These are phyloP conservation scores for Penicillium sp. DNA, from an alignment of 2,329 filamentous ascomycete species.

Conservation along the genomic window DNA sequence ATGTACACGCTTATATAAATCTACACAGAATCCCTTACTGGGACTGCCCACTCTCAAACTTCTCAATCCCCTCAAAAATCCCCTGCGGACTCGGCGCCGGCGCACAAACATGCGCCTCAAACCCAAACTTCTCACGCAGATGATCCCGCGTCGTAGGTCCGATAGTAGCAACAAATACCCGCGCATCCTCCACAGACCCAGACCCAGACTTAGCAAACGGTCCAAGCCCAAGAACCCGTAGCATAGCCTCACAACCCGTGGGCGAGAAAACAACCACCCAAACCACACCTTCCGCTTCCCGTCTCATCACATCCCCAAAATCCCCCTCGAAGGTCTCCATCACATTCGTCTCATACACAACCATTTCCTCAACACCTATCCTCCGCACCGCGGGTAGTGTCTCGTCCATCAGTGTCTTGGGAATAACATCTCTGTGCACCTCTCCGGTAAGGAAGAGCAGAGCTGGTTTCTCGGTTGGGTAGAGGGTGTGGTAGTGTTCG, in stretches of 20 bases:
- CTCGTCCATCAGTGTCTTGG: conserved; percentile 68
- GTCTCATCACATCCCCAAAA: conserved; percentile 56
- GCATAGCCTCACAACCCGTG: conserved; percentile 61
- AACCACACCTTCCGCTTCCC: conserved; percentile 18
- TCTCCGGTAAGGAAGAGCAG: conserved; percentile 89
- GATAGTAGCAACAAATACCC: conserved; percentile 73
- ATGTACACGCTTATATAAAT: no score
- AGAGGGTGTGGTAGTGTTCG: conserved; percentile 63
- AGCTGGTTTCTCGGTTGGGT: conserved; percentile 45
- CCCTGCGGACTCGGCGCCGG: conserved; percentile 79
- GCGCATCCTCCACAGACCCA: conserved; percentile 7
- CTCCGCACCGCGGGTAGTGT: conserved; percentile 47
- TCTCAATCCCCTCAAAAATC: conserved; percentile 65
- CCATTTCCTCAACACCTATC: conserved; percentile 72
- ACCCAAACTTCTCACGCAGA: conserved; percentile 50
- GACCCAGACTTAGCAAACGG: not conserved
- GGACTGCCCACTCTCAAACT: conserved; percentile 39
- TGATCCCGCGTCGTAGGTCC: conserved; percentile 86
- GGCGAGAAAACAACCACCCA: conserved; percentile 58
- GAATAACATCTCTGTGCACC: conserved; percentile 84
- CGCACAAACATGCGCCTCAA: conserved; percentile 62
- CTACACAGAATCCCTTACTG: not conserved
- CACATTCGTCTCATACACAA: conserved; percentile 83
- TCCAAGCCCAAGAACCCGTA: conserved; percentile 52
- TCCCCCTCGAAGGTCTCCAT: conserved; percentile 73